phyloP scores from a whole-genome alignment of 1,284 basidiomycete genomes.

The Ceratobasidium sp. region DNA sequence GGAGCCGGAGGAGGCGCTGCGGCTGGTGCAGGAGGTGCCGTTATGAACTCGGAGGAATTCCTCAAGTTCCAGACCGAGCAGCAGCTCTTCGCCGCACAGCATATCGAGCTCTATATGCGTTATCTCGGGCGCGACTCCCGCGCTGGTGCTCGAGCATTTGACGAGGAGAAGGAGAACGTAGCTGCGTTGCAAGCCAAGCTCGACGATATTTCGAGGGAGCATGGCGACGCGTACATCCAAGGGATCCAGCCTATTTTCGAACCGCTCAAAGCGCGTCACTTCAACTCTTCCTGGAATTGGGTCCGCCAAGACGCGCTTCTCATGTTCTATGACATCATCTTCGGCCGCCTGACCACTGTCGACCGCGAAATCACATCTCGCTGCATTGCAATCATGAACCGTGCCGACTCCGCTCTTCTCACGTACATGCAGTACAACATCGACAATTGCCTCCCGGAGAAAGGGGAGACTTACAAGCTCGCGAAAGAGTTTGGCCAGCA shows the following conservation, averaged over 20 bases:
- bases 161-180: constrained; percentile 79
- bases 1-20: constrained; percentile 65
- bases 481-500: constrained; percentile 98
- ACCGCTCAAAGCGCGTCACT: constrained; percentile 93
- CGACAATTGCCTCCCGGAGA: constrained; percentile 78
- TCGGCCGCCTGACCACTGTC: constrained; percentile 89
- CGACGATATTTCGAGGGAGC: constrained; percentile 86
- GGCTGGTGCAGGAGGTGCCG: constrained; percentile 69
- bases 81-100: constrained; percentile 88
- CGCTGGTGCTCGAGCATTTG: constrained; percentile 86
- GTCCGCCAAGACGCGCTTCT: constrained; percentile 92
- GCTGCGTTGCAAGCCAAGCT: constrained; percentile 82
- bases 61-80: constrained; percentile 94
- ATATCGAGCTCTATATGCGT: constrained; percentile 95
- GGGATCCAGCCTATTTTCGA: constrained; percentile 95
- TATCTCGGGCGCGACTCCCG: constrained; percentile 94
- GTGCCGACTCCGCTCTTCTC: constrained; percentile 88
- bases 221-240: constrained; percentile 91
- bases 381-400: constrained; percentile 96
- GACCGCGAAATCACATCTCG: constrained; percentile 96
- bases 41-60: constrained; percentile 98
- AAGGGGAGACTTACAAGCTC: constrained; percentile 89
- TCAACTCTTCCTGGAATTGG: constrained; percentile 99
- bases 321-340: constrained; percentile 98
- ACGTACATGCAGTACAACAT: constrained; percentile 97